Evolutionary conservation across 768 basidiomycete species (phyloP), one percentile per base, ranked within the genome.

Genomic region (Calocera cornea): DNA sequence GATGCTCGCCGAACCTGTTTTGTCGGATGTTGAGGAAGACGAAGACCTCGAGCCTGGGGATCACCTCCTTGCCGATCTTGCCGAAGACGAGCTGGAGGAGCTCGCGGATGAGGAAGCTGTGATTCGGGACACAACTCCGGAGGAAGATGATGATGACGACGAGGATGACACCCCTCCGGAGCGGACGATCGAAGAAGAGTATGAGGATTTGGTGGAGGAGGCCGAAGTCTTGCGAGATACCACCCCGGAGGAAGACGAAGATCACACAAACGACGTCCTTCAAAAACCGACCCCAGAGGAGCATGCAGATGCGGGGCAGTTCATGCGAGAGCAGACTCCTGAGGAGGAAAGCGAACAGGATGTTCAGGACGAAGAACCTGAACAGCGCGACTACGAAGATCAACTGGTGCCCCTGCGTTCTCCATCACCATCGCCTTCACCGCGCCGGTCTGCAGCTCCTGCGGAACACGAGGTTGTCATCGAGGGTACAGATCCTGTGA

Each of bases 371-470:
- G 31, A 29, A 16, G 54, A 60, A 27, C 24, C 16, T 8, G 54
- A 60, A 60, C n/a, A n/a, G n/a, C n/a, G n/a, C n/a, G n/a, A n/a
- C n/a, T 60, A 60, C 31, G 54, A 60, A 33, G 54, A 60, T 7
- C 16, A 10, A 19, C 5, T 60, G 2, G 54, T 60, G 22, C 54
- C 54, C 54, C 27, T 60, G 27, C 54, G 54, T 19, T 60, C 54
- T 2, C 54, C 54, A 33, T 60, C 54, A 7, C 54, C 54, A 2
- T 60, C 54, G 10, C 54, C 54, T 8, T 60, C 54, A 27, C 54
- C 54, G 5, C 31, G 14, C 54, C 54, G 44, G 19, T 5, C 44
- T 47, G n/a, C n/a, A n/a, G 44, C 44, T 17, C 19, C 44, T 47
- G 8, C 54, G 2, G 27, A 60, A 19, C 54, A 60, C 31, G 54